These are phyloP conservation scores for Camptophora hylomeconis DNA, from an alignment of 2,329 filamentous ascomycete species.

Conservation along the genomic window DNA sequence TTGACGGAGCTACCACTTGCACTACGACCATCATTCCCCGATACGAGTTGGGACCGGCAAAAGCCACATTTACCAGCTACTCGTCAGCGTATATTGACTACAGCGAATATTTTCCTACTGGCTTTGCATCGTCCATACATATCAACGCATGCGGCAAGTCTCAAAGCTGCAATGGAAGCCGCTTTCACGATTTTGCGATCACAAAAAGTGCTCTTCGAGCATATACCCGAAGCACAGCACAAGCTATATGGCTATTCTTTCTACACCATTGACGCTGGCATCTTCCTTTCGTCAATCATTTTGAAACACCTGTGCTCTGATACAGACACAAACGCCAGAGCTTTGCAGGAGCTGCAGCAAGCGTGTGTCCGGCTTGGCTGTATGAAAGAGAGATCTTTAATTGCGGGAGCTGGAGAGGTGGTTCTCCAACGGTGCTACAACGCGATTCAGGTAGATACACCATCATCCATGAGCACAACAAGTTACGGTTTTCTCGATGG, in stretches of 20 bases:
- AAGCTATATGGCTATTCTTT: slow-evolving; percentile 2
- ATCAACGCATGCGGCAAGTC: slow-evolving; percentile 3
- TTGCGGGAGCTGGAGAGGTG: slow-evolving; percentile 1
- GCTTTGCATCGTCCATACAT: slow-evolving; percentile 6
- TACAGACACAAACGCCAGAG: not conserved
- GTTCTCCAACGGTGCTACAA: slow-evolving; percentile 1
- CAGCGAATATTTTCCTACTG: slow-evolving; percentile 4
- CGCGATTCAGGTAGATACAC: no score
- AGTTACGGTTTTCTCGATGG: no score
- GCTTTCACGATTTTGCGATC: slow-evolving; percentile 4
- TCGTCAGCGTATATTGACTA: slow-evolving; percentile 1
- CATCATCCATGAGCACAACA: no score
- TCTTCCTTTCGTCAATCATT: slow-evolving; percentile 1
- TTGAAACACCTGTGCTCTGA: not conserved
- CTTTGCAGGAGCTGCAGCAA: slow-evolving; percentile 1
- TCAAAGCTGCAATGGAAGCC: slow-evolving; percentile 3
- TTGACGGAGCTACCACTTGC: slow-evolving; percentile 1
- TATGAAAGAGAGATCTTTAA: slow-evolving; percentile 1
- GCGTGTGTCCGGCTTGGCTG: not conserved
- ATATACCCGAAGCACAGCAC: slow-evolving; percentile 1
- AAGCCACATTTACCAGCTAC: not conserved
- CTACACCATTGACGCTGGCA: slow-evolving; percentile 1
- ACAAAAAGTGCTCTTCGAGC: slow-evolving; percentile 4
- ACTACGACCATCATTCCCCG: not conserved
- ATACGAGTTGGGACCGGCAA: not conserved